Percentiles rank a stretch among this genome's conserved stretches.
These are phyloP conservation scores for Geotrichum fermentans DNA, from an alignment of 1,139 yeast species.

Conservation along the genomic window DNA sequence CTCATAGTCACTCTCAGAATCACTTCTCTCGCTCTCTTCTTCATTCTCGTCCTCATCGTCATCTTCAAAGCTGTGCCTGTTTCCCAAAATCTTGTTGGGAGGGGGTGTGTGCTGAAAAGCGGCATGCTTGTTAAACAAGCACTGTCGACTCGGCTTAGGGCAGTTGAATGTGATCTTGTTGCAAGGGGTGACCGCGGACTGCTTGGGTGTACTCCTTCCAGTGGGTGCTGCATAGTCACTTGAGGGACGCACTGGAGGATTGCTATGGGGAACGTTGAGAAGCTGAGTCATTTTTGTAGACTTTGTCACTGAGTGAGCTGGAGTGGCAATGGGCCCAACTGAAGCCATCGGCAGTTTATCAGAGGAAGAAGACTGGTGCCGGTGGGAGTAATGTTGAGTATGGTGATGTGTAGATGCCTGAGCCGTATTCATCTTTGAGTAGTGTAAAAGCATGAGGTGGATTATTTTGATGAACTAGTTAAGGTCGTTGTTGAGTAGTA, in stretches of 20 bases:
- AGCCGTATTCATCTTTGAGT: background rate
- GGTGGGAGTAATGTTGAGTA: background rate
- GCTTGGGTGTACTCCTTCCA: too few species aligned
- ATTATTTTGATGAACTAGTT: too few species aligned
- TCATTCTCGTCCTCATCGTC: slow-evolving; percentile 16
- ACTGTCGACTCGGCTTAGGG: slow-evolving; percentile 13
- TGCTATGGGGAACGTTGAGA: background rate
- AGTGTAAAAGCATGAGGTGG: background rate
- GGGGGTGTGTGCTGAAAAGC: slow-evolving; percentile 19
- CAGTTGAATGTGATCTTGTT: slow-evolving; percentile 13
- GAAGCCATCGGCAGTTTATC: too few species aligned
- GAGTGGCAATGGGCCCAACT: too few species aligned
- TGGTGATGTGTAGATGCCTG: background rate
- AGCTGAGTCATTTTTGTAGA: background rate
- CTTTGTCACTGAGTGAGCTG: too few species aligned
- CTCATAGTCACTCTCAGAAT: slow-evolving; percentile 8
- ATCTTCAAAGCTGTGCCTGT: slow-evolving; percentile 1
- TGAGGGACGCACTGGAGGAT: background rate
- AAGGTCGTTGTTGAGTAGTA: background rate
- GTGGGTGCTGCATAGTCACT: background rate
- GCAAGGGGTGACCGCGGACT: background rate
- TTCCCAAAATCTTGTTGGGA: slow-evolving; percentile 5
- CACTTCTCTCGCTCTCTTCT: slow-evolving; percentile 8
- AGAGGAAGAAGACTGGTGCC: background rate
- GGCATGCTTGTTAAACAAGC: slow-evolving; percentile 12